Evolutionary conservation across 108 stramenopile species (phyloP), one percentile per base, ranked within the genome.

Genomic region (Skeletonema tropicum): DNA sequence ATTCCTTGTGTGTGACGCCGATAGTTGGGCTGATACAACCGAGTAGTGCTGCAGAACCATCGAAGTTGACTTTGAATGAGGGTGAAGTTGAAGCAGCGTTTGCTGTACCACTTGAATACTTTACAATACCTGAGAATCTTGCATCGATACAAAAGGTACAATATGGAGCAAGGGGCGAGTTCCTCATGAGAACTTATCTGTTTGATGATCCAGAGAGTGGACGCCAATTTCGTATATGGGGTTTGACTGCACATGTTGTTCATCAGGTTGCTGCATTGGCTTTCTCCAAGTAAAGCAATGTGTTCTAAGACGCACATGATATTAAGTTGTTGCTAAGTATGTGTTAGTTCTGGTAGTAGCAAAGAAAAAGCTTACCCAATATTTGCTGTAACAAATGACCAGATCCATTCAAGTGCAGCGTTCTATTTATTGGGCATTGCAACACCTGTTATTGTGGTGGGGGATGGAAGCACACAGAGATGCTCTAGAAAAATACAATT

Each of bases 71-170:
- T 30, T 19, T 87, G 67, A 87, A 85, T 41, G 45, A 46, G 30
- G 39, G 61, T n/a, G 91, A 92, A 63, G 92, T 93, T 30, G 87
- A 90, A 41, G 77, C 76, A 32, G 88, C 77, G 36, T 93, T 93
- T 82, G 80, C 83, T 49, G 86, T 82, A 10, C 92, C 92, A 1
- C 57, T 88, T 62, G 74, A 21, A 46, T 64, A 79, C 66, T 86
- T 90, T 77, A 67, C 64, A 41, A 32, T 57, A n/a, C 68, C 75
- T 19, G 74, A 64, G 1, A 78, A 78, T 58, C 65, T 64, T 29
- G 55, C 46, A n/a, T 73, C 65, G 13, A 26, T 57, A 48, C 39
- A 57, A 7, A 49, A 6, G 17, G 57, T 86, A 14, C 38, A 68
- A 1, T 91, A 86, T 85, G 62, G 57, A 7, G 71, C 80, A 0